These are phyloP conservation scores for Xanthoconium purpureum DNA, from an alignment of 768 basidiomycete genomes.

Conservation along the genomic window DNA sequence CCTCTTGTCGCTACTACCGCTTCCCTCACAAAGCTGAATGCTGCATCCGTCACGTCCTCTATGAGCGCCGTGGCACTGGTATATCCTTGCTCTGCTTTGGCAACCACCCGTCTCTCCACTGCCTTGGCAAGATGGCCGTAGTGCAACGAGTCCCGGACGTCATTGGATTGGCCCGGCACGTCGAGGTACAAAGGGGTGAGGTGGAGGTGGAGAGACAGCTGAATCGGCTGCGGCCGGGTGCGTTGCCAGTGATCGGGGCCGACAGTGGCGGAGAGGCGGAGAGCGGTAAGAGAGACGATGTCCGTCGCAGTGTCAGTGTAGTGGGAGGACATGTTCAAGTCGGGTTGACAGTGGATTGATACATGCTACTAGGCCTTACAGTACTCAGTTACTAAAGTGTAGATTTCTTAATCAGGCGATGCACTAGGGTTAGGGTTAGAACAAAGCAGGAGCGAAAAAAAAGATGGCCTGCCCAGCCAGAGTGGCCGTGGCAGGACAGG, in stretches of 20 bases:
- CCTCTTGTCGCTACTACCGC: neutral
- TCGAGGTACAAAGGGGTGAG: constrained; percentile 42
- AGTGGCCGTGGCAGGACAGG: constrained; percentile 58
- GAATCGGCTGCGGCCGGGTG: constrained; percentile 47
- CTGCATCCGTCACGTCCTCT: constrained; percentile 34
- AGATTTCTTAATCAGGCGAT: neutral
- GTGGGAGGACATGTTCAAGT: neutral
- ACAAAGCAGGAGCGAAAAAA: constrained; percentile 32
- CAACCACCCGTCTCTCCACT: constrained; percentile 31
- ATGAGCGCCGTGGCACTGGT: constrained; percentile 32
- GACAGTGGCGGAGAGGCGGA: constrained; percentile 40
- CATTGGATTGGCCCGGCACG: constrained; percentile 44
- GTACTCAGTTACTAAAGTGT: too few relatives aligned
- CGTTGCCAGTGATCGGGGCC: constrained; percentile 54
- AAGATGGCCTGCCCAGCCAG: constrained; percentile 48
- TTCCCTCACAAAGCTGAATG: constrained; percentile 35
- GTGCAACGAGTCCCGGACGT: constrained; percentile 57
- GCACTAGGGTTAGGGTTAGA: constrained; percentile 48
- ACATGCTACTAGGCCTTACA: too few relatives aligned
- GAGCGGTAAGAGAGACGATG: constrained; percentile 43
- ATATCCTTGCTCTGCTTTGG: constrained; percentile 21
- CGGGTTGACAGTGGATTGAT: too few relatives aligned
- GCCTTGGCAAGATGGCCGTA: constrained; percentile 61
- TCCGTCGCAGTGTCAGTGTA: constrained; percentile 27
- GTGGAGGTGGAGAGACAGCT: constrained; percentile 45